These are phyloP conservation scores for Isabelozyma heimii DNA, from an alignment of 805 yeast species.

Conservation along the genomic window DNA sequence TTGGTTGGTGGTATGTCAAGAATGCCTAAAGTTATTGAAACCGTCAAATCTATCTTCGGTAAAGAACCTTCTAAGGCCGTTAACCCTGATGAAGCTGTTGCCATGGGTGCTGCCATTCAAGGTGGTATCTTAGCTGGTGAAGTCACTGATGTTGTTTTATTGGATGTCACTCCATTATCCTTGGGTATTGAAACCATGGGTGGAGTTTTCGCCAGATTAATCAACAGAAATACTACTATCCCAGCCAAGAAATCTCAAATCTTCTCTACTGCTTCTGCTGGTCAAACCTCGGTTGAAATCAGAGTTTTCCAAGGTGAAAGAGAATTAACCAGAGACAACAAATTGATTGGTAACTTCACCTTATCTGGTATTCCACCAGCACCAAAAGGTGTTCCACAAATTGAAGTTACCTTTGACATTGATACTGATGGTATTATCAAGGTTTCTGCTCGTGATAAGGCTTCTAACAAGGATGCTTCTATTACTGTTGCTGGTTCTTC, in stretches of 20 bases:
- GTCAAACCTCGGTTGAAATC: slow-evolving; percentile 95
- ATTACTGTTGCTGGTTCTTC: slow-evolving; percentile 96
- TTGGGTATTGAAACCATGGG: slow-evolving; percentile 98
- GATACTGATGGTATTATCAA: slow-evolving; percentile 98
- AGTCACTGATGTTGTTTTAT: slow-evolving; percentile 84
- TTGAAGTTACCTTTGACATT: slow-evolving; percentile 91
- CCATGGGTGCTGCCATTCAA: slow-evolving; percentile 96
- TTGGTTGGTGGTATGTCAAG: slow-evolving; percentile 91
- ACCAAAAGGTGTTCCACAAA: slow-evolving; percentile 92
- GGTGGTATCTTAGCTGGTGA: slow-evolving; percentile 96
- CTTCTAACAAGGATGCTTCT: slow-evolving; percentile 88
- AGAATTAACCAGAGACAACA: slow-evolving; percentile 96
- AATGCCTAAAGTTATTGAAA: slow-evolving; percentile 83
- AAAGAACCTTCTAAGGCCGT: slow-evolving; percentile 87
- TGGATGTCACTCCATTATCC: slow-evolving; percentile 87
- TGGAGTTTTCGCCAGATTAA: slow-evolving; percentile 92
- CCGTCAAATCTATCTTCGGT: slow-evolving; percentile 74
- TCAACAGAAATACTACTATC: slow-evolving; percentile 91
- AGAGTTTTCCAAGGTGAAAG: slow-evolving; percentile 99
- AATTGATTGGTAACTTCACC: slow-evolving; percentile 95
- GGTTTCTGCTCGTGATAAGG: slow-evolving; percentile 92
- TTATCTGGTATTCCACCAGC: slow-evolving; percentile 94
- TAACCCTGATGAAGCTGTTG: slow-evolving; percentile 93
- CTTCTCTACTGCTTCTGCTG: slow-evolving; percentile 94
- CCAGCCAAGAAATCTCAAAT: slow-evolving; percentile 96